Conservation (phyloP, 2,329 filamentous ascomycete genomes). For the Didymella pinodella region DNA sequence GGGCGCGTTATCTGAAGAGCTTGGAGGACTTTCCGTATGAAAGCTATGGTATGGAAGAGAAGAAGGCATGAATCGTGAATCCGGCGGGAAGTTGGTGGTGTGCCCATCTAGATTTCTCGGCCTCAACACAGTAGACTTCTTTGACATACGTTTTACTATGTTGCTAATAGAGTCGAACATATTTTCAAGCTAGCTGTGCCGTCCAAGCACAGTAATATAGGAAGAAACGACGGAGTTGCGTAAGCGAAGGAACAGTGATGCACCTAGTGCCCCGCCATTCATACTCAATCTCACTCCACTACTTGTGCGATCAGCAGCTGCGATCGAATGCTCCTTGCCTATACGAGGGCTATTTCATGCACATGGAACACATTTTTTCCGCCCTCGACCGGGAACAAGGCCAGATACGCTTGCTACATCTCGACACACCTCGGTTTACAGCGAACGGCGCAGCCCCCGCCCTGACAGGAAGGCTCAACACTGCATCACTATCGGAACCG, state of each 20-base stretch:
- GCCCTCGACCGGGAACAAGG: background rate
- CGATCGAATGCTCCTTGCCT: background rate
- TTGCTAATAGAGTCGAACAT: background rate
- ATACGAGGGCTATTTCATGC: background rate
- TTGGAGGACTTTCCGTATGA: slow-evolving; percentile 68
- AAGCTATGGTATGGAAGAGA: slow-evolving; percentile 62
- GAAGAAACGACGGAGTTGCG: background rate
- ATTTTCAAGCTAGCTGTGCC: background rate
- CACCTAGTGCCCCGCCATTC: background rate
- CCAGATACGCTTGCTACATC: background rate
- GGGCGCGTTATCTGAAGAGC: slow-evolving; percentile 61
- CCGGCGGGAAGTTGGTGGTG: background rate
- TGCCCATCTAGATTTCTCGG: background rate
- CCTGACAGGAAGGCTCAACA: background rate
- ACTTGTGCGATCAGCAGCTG: background rate
- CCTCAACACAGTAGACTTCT: background rate
- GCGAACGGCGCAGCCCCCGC: background rate
- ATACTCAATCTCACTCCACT: background rate
- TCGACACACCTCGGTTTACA: background rate
- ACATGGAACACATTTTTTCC: background rate
- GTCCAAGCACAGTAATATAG: background rate
- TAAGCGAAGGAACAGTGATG: background rate
- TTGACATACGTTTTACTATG: background rate
- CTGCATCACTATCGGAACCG: background rate
- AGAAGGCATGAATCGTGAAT: background rate